Conservation (phyloP, 495 filamentous ascomycete species). For the Evernia prunastri region DNA sequence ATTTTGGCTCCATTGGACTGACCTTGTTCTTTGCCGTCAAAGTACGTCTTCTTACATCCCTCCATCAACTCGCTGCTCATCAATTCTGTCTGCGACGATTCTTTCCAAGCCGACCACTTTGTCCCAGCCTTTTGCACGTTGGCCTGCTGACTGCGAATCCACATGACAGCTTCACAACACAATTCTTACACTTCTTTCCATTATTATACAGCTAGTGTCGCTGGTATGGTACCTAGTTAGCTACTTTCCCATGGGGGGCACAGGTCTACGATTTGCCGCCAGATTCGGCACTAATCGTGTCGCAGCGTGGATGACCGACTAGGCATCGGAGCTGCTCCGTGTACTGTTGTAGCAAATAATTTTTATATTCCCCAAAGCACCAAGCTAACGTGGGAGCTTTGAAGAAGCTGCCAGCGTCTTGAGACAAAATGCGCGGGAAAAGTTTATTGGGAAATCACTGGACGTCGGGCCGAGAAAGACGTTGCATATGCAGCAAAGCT, state of each 20-base stretch:
- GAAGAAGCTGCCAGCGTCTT: not conserved
- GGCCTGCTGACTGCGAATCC: constrained; percentile 22
- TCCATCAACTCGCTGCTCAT: constrained; percentile 7
- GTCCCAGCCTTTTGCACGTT: constrained; percentile 5
- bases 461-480: not conserved
- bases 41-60: constrained; percentile 52
- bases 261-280: constrained; percentile 77
- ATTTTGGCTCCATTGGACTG: constrained; percentile 88
- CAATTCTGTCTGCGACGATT: constrained; percentile 8
- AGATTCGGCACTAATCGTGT: constrained; percentile 78
- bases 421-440: not conserved
- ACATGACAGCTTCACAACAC: constrained; percentile 63
- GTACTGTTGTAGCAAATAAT: not conserved
- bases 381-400: not conserved
- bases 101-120: not conserved
- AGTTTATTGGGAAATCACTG: not conserved
- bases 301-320: constrained; percentile 82
- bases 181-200: constrained; percentile 74
- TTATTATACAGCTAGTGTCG: constrained; percentile 72
- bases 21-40: constrained; percentile 88
- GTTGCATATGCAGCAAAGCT: constrained; percentile 6
- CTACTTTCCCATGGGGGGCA: constrained; percentile 97
- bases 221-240: constrained; percentile 92
- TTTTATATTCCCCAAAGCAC: not conserved
- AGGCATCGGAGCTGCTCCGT: constrained; percentile 24